A percentile compares a stretch with the other conserved stretches of the same genome.
phyloP scores from a whole-genome alignment of 805 yeast species.

The Pichia nanzhaoensis region DNA sequence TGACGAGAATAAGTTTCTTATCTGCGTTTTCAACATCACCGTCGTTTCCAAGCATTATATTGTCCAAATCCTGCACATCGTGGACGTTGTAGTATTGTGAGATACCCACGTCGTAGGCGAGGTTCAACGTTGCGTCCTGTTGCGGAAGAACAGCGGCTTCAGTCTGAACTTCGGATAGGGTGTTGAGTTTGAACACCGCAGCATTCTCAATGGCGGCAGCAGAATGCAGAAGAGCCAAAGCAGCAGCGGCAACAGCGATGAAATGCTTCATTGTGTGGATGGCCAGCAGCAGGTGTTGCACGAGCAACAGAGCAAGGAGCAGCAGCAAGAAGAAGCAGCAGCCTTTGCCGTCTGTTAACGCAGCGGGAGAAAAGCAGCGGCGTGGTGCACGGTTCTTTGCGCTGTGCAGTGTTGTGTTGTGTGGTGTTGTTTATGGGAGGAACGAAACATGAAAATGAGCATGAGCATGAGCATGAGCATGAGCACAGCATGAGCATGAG shows the following conservation, averaged over 20 bases:
- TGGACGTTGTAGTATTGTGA: conserved; percentile 33
- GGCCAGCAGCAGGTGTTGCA: too few relatives aligned
- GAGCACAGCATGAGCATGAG: too few relatives aligned
- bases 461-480: too few relatives aligned
- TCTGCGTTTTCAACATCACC: not conserved
- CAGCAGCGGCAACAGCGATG: not conserved
- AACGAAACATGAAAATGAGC: too few relatives aligned
- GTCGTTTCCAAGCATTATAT: conserved; percentile 19
- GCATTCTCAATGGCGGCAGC: conserved; percentile 20
- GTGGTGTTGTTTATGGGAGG: too few relatives aligned
- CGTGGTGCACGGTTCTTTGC: too few relatives aligned
- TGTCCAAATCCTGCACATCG: conserved; percentile 20
- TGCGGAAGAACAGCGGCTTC: conserved; percentile 17
- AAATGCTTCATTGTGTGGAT: too few relatives aligned
- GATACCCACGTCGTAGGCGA: conserved; percentile 40
- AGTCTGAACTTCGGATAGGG: not conserved
- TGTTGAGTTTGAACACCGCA: conserved; percentile 22
- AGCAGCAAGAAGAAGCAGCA: too few relatives aligned
- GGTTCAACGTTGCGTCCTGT: conserved; percentile 34
- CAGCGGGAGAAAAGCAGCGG: too few relatives aligned
- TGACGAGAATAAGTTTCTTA: conserved; percentile 17
- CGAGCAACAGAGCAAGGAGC: too few relatives aligned
- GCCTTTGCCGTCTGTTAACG: too few relatives aligned
- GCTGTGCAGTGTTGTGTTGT: too few relatives aligned
- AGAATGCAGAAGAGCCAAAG: conserved; percentile 1